Conservation (phyloP, 2,329 filamentous ascomycete genomes). For the Curvularia sp. region DNA sequence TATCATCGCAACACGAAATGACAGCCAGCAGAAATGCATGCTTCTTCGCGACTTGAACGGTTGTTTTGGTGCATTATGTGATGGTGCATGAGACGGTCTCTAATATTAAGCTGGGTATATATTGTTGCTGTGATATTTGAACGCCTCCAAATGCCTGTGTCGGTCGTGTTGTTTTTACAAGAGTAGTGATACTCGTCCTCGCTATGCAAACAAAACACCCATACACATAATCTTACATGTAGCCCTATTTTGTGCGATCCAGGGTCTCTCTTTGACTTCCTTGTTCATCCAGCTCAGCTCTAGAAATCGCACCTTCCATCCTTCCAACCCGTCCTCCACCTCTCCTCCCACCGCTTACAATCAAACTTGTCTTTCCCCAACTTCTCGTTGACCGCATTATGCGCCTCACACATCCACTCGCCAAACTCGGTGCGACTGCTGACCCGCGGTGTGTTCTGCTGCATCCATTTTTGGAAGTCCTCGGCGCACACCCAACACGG, state of each 20-base stretch:
- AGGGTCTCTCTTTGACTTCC: not conserved
- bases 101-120: not conserved
- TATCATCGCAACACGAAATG: slow-evolving; percentile 21
- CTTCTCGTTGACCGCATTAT: slow-evolving; percentile 88
- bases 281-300: not conserved
- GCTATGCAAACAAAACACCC: slow-evolving; percentile 11
- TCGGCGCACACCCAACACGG: slow-evolving; percentile 96
- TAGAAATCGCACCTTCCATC: slow-evolving; percentile 69
- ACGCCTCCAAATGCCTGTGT: slow-evolving; percentile 23
- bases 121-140: not conserved
- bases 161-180: slow-evolving; percentile 11
- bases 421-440: slow-evolving; percentile 73
- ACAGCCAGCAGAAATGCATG: slow-evolving; percentile 20
- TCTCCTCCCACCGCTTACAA: slow-evolving; percentile 87
- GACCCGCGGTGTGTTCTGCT: slow-evolving; percentile 69
- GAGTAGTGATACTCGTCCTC: slow-evolving; percentile 8
- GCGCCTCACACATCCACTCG: slow-evolving; percentile 81
- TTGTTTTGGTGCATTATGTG: not conserved
- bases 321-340: slow-evolving; percentile 90
- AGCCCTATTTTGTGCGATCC: not conserved
- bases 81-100: not conserved
- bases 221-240: slow-evolving; percentile 18
- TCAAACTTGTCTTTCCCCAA: slow-evolving; percentile 91
- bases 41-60: slow-evolving; percentile 11
- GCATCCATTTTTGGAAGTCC: slow-evolving; percentile 86